A percentile compares a stretch with the other conserved stretches of the same genome.
phyloP scores from a whole-genome alignment of 371 early-diverging fungal genomes.

The Thermomucor indicae-seudaticae region DNA sequence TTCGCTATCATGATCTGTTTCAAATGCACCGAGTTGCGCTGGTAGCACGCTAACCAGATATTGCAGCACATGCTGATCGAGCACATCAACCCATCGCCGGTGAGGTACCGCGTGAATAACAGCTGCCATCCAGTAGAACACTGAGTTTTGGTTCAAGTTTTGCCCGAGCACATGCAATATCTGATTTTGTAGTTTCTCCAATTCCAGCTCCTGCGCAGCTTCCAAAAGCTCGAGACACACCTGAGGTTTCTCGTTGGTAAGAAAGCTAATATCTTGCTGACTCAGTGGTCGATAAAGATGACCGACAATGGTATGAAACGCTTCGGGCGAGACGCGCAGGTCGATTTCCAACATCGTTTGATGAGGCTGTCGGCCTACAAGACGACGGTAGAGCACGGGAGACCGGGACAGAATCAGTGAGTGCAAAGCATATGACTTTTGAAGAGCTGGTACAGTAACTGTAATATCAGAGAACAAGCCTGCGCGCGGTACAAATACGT shows the following conservation, averaged over 20 bases:
- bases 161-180: conserved; percentile 18
- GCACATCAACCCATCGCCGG: conserved; percentile 20
- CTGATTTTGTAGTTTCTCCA: conserved; percentile 21
- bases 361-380: conserved; percentile 15
- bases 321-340: conserved; percentile 22
- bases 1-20: conserved; percentile 4
- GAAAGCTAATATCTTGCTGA: conserved; percentile 26
- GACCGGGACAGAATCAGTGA: conserved; percentile 31
- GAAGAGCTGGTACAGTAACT: conserved; percentile 26
- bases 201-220: conserved; percentile 30
- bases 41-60: conserved; percentile 21
- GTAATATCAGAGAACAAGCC: conserved; percentile 35
- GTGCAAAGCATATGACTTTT: conserved; percentile 27
- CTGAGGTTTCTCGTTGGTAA: conserved; percentile 32
- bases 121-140: conserved; percentile 24
- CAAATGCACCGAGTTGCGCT: conserved; percentile 24
- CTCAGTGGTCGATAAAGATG: conserved; percentile 29
- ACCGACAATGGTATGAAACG: conserved; percentile 26
- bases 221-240: conserved; percentile 31
- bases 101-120: conserved; percentile 1
- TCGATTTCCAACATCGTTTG: conserved; percentile 20
- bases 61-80: conserved; percentile 28
- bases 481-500: neutral
- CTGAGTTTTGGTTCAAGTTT: conserved; percentile 20
- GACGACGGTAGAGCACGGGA: conserved; percentile 28